phyloP scores from a whole-genome alignment of 2,329 filamentous ascomycete species.

The Rhytidhysteron rufulum region DNA sequence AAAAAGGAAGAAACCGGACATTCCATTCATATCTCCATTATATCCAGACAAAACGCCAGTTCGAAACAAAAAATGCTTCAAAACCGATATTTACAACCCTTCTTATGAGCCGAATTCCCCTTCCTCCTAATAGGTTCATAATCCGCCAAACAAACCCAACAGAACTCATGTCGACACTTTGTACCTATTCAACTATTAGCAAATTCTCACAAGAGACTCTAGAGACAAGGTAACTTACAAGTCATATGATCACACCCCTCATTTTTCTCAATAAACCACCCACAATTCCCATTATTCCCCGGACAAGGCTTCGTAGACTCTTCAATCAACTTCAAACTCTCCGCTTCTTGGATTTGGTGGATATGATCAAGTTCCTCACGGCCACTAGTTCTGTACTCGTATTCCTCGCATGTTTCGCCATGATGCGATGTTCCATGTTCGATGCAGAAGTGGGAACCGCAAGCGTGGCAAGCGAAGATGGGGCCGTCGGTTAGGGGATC shows the following conservation, averaged over 20 bases:
- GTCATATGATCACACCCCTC: conserved; percentile 42
- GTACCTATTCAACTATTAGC: conserved; percentile 16
- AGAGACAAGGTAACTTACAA: conserved; percentile 17
- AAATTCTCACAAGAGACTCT: not conserved
- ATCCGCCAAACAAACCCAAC: conserved; percentile 35
- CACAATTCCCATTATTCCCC: conserved; percentile 20
- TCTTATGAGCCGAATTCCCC: conserved; percentile 19
- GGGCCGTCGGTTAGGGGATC: conserved; percentile 43
- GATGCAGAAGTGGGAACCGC: conserved; percentile 35
- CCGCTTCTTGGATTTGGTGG: conserved; percentile 23
- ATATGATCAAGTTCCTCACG: conserved; percentile 18
- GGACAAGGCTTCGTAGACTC: conserved; percentile 40
- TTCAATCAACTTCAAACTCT: conserved; percentile 23
- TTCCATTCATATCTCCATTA: too few relatives aligned
- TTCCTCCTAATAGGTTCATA: conserved; percentile 17
- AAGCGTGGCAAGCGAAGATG: conserved; percentile 40
- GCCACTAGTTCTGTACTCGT: conserved; percentile 29
- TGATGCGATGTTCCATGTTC: conserved; percentile 36
- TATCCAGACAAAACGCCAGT: too few relatives aligned
- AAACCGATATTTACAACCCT: conserved; percentile 18
- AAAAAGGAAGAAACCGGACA: too few relatives aligned
- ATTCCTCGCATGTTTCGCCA: conserved; percentile 40
- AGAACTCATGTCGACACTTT: conserved; percentile 39
- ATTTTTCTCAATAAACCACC: conserved; percentile 39
- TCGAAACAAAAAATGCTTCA: too few relatives aligned